Conservation (phyloP, 306 rosid species). For the Malus sylvestris region DNA sequence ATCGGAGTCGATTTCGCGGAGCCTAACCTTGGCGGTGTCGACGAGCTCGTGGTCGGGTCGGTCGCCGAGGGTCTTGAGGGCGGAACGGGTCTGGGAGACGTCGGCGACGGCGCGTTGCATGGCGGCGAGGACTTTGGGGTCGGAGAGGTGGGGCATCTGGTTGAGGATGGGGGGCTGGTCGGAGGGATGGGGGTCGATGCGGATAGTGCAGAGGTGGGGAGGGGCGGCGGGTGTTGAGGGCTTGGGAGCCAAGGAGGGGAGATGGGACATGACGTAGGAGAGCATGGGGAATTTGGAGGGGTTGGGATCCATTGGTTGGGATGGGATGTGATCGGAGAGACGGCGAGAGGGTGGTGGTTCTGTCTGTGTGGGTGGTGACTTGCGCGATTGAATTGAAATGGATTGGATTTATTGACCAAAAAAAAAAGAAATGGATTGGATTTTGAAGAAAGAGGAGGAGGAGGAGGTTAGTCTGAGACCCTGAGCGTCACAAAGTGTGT, state of each 20-base stretch:
- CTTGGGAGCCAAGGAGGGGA: slow-evolving; percentile 37
- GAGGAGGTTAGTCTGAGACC: background rate
- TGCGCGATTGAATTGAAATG: background rate
- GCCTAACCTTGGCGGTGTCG: slow-evolving; percentile 51
- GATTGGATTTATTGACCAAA: too few species aligned
- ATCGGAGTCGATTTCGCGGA: slow-evolving; percentile 42
- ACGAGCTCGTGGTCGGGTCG: slow-evolving; percentile 79
- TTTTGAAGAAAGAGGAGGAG: background rate
- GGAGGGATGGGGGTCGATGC: slow-evolving; percentile 29
- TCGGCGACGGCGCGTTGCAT: slow-evolving; percentile 77
- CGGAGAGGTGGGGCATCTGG: slow-evolving; percentile 53
- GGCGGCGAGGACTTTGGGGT: slow-evolving; percentile 55
- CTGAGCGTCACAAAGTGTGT: too few species aligned
- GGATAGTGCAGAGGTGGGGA: slow-evolving; percentile 16
- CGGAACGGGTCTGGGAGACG: slow-evolving; percentile 73
- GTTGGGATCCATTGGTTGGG: slow-evolving; percentile 65
- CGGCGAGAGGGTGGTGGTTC: background rate
- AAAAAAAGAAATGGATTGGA: too few species aligned
- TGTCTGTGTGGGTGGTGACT: background rate
- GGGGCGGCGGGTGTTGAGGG: background rate
- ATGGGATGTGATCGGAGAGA: background rate
- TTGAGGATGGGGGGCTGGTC: slow-evolving; percentile 21
- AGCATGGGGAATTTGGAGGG: slow-evolving; percentile 71
- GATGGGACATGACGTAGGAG: slow-evolving; percentile 72
- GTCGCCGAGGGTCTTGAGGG: slow-evolving; percentile 59